phyloP scores from a whole-genome alignment of 78 protist genomes.

The Dictyostelium purpureum region DNA sequence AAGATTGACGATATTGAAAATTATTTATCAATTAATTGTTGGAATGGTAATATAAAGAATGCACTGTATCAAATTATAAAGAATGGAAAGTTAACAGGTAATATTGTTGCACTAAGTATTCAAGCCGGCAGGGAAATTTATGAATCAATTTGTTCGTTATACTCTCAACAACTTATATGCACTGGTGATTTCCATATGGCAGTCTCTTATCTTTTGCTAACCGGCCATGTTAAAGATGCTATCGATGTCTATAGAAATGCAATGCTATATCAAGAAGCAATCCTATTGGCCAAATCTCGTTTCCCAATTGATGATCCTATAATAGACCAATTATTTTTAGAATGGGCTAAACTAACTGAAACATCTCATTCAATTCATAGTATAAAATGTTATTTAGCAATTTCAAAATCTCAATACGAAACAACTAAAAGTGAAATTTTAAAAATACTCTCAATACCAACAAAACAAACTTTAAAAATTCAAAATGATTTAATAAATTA shows the following conservation, averaged over 20 bases:
- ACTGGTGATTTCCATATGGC: slow-evolving; percentile 71
- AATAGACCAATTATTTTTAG: background rate
- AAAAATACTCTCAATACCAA: background rate
- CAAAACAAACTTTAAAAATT: slow-evolving; percentile 8
- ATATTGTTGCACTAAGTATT: slow-evolving; percentile 31
- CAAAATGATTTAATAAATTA: background rate
- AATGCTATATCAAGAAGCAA: slow-evolving; percentile 25
- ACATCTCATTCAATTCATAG: slow-evolving; percentile 3
- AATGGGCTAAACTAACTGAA: slow-evolving; percentile 52
- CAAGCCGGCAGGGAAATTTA: slow-evolving; percentile 50
- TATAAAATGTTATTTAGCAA: slow-evolving; percentile 42
- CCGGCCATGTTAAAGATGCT: slow-evolving; percentile 27
- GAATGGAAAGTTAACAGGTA: slow-evolving; percentile 37
- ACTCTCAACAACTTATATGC: slow-evolving; percentile 28
- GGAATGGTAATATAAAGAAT: slow-evolving; percentile 18
- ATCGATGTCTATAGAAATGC: slow-evolving; percentile 33
- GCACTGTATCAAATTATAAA: slow-evolving; percentile 19
- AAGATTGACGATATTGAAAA: slow-evolving; percentile 27
- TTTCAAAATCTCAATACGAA: background rate
- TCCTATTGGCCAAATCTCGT: slow-evolving; percentile 35
- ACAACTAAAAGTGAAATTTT: background rate
- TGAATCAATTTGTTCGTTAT: slow-evolving; percentile 11
- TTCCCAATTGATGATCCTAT: slow-evolving; percentile 12
- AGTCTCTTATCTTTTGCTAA: slow-evolving; percentile 24
- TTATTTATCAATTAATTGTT: slow-evolving; percentile 17